These are phyloP conservation scores for Caloboletus firmus DNA, from an alignment of 1,284 basidiomycete genomes.

Conservation along the genomic window DNA sequence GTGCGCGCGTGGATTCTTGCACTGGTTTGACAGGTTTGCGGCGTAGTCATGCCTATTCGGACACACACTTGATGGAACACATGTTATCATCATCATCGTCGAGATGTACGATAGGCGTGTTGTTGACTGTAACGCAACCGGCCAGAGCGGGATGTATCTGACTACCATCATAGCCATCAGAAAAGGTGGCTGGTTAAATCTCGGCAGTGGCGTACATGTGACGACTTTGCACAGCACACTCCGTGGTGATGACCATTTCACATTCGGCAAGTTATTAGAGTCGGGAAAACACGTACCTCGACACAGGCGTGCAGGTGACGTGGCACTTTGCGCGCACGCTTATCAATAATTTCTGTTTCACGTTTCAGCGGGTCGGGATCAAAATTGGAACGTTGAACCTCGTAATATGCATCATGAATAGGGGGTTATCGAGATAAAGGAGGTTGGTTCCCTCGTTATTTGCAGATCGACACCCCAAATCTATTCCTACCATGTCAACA, in stretches of 20 bases:
- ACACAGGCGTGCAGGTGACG: too few relatives aligned
- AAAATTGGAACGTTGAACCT: too few relatives aligned
- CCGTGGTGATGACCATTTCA: too few relatives aligned
- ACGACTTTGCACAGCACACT: too few relatives aligned
- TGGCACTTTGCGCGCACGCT: neutral
- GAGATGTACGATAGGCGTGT: conserved; percentile 11
- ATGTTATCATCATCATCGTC: neutral
- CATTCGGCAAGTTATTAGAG: too few relatives aligned
- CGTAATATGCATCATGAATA: too few relatives aligned
- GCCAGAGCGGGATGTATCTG: neutral
- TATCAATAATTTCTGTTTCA: too few relatives aligned
- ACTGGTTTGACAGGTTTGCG: conserved; percentile 51
- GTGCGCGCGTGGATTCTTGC: conserved; percentile 47
- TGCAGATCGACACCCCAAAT: neutral
- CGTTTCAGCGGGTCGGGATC: too few relatives aligned
- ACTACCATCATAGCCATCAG: neutral
- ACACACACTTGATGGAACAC: neutral
- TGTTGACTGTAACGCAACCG: neutral
- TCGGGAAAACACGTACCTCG: neutral
- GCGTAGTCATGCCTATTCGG: conserved; percentile 5
- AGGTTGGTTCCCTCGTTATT: too few relatives aligned
- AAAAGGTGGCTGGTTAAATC: too few relatives aligned
- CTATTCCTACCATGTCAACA: conserved; percentile 23
- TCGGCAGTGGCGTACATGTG: too few relatives aligned
- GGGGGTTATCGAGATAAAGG: conserved; percentile 1